A percentile compares a stretch with the other conserved stretches of the same genome.
These are phyloP conservation scores for Lasiosphaeria ovina DNA, from an alignment of 495 filamentous ascomycete species.

Conservation along the genomic window DNA sequence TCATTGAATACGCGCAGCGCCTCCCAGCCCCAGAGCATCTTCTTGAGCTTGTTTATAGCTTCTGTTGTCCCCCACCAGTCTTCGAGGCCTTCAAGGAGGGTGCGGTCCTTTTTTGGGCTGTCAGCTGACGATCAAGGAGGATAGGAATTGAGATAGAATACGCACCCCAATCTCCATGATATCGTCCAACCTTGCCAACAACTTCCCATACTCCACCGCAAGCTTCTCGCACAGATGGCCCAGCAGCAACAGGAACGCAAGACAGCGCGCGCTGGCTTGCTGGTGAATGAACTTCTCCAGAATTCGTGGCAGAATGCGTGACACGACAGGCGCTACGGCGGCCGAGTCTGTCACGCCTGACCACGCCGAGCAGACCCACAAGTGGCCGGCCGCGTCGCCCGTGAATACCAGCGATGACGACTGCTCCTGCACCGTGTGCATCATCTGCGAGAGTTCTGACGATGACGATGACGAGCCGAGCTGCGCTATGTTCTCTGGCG, in stretches of 20 bases:
- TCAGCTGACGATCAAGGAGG: neutral
- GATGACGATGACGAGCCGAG: neutral
- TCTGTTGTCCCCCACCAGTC: slow-evolving; percentile 19
- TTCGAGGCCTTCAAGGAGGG: slow-evolving; percentile 16
- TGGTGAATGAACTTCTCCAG: slow-evolving; percentile 17
- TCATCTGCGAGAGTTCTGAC: neutral
- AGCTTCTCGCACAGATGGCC: slow-evolving; percentile 18
- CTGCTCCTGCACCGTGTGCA: slow-evolving; percentile 14
- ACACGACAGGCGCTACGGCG: neutral
- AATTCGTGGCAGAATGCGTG: neutral
- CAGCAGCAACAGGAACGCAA: slow-evolving; percentile 14
- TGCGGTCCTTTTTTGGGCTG: slow-evolving; percentile 8
- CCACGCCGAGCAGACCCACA: slow-evolving; percentile 15
- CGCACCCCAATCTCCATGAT: slow-evolving; percentile 20
- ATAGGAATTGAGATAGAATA: neutral
- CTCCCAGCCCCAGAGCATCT: slow-evolving; percentile 23
- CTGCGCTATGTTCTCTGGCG: slow-evolving; percentile 13
- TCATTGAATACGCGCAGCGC: slow-evolving; percentile 21
- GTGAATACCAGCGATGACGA: slow-evolving; percentile 13
- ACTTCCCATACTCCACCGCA: slow-evolving; percentile 12
- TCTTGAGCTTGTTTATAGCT: slow-evolving; percentile 22
- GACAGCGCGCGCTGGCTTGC: slow-evolving; percentile 14
- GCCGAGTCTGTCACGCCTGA: slow-evolving; percentile 1
- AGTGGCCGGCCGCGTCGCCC: slow-evolving; percentile 8
- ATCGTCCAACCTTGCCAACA: slow-evolving; percentile 13